Evolutionary conservation across 768 basidiomycete genomes (phyloP), one percentile per base, ranked within the genome.

Genomic region (Tulasnella sp.): DNA sequence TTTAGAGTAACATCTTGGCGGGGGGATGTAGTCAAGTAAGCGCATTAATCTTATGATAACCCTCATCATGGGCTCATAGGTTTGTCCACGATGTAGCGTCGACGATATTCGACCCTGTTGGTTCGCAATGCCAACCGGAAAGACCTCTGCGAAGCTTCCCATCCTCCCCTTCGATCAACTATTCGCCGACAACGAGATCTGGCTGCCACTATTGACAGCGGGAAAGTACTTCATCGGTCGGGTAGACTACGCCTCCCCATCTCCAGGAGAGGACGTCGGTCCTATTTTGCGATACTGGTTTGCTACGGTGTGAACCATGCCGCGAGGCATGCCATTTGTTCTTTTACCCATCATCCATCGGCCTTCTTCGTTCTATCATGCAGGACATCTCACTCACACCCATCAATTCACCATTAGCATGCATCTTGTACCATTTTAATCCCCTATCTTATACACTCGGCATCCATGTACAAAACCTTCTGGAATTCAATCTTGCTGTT

Each of bases 131-230:
- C 48, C 58, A n/a, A 59, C 44, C 5, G 29, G 26, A 32, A 26
- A 29, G 19, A 51, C 26, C 3, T 51, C 47, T 15, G 19, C 17
- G 17, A 51, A 51, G 13, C 48, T 50, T 17, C 47, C 58, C 10
- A n/a, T 47, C 11, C 27, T 59, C n/a, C 58, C 58, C 3, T 59
- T 50, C 27, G 58, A 59, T 51, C 50, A 49, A 41, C 34, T 59
- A 47, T 59, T 59, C 30, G 30, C 45, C 19, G 48, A 59, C 9
- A 51, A 59, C 47, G 42, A 51, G 15, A 32, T 34, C 62, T 91
- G 88, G 89, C 64, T 89, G 44, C 85, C 86, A 7, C 70, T 80
- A 15, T 74, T 92, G 45, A 68, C 78, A 5, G 64, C 70, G 5
- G 70, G 71, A 8, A 68, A 67, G 17, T 67, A 56, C 21, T 81